Base-by-base conservation (phyloP, 768 basidiomycete species). In the Cyathus striatus region DNA sequence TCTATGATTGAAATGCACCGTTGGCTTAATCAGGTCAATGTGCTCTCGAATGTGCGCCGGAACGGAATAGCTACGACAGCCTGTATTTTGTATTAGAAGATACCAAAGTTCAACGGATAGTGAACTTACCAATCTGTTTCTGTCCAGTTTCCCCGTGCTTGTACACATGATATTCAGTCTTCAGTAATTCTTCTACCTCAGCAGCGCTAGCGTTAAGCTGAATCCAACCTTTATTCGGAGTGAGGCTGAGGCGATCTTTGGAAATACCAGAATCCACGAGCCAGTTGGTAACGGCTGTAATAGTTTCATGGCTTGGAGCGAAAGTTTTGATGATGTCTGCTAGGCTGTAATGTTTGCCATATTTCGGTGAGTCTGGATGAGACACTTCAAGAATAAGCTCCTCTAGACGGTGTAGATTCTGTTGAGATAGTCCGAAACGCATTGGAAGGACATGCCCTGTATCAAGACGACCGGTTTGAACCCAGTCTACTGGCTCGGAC, bases 311-410 rank as follows among this genome's bases (percentile, higher is more conserved):
- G 21, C 63, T 65, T n/a, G 78, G 75, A 1, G 72, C 63, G 56
- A 81, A 81, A 7, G 66, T 61, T 16, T 69, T 60, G 2, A 70
- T 65, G 33, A 79, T 62, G 33, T 72, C 55, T 1, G 56, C 62
- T 10, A 76, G 59, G 9, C 63, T 58, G 68, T 70, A 75, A 48
- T 79, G 77, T 45, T 71, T 54, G 7, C 76, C 76, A 50, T 73
- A 80, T 51, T 61, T 63, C 5, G 65, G 62, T 1, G 76, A 78
- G 10, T 71, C 68, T 3, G 77, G 77, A 41, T 78, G 68, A 3
- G 77, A 70, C 14, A 79, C 69, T 16, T 64, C 67, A 52, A 69
- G 60, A 21, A 80, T 62, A 39, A 70, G 62, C 6, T 66, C 66
- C 49, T 75, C 74, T 23, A 79, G 56, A 4, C 59, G 62, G 38